phyloP scores from a whole-genome alignment of 805 yeast genomes.

The Yamadazyma laniorum region DNA sequence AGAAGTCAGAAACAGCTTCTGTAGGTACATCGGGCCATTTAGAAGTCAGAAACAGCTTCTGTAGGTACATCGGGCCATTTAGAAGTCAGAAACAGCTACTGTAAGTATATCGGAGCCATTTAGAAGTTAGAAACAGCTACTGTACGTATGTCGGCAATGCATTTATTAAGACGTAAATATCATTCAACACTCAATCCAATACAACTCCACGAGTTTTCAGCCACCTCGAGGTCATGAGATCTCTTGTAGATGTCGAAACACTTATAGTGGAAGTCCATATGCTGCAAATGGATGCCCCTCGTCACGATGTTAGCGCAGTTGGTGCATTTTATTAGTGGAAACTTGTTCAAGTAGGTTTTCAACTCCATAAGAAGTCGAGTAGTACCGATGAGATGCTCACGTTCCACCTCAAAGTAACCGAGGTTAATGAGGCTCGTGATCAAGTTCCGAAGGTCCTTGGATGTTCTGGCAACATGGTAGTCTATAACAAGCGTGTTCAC shows the following conservation, averaged over 20 bases:
- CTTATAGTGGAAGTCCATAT: conserved; percentile 39
- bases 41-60: too few species aligned
- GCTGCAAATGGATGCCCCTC: conserved; percentile 38
- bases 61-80: too few species aligned
- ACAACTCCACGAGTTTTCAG: neutral
- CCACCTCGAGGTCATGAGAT: conserved; percentile 18
- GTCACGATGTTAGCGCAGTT: conserved; percentile 57
- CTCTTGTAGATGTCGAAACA: conserved; percentile 45
- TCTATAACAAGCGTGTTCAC: conserved; percentile 1
- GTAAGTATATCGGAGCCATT: too few species aligned
- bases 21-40: neutral
- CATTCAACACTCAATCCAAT: too few species aligned
- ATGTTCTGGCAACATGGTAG: conserved; percentile 21
- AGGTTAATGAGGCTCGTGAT: conserved; percentile 8
- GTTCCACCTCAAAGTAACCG: conserved; percentile 13
- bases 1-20: too few species aligned
- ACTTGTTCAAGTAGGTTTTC: conserved; percentile 39
- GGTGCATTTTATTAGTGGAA: conserved; percentile 28
- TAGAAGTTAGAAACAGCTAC: too few species aligned
- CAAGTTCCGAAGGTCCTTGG: conserved; percentile 33
- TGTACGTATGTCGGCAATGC: too few species aligned
- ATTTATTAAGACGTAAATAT: too few species aligned
- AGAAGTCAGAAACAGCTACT: too few species aligned
- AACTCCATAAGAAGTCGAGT: conserved; percentile 48
- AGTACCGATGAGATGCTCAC: conserved; percentile 37